These are phyloP conservation scores for Fusarium austroafricanum DNA, from an alignment of 2,329 filamentous ascomycete genomes.

Conservation along the genomic window DNA sequence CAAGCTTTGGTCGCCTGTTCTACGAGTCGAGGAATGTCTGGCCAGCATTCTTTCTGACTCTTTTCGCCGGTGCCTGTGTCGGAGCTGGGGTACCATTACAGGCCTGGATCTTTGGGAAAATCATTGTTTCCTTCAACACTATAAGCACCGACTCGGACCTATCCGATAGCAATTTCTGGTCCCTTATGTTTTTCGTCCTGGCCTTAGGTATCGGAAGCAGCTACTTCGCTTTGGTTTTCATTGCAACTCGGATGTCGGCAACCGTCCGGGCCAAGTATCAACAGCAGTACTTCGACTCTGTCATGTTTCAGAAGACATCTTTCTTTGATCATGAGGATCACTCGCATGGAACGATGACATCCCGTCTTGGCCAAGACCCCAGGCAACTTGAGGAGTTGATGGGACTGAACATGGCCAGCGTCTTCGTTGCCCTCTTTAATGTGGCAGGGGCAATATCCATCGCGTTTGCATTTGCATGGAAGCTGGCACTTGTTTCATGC, in stretches of 20 bases:
- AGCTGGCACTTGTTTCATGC: slow-evolving; percentile 74
- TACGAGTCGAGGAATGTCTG: slow-evolving; percentile 66
- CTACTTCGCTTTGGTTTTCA: slow-evolving; percentile 59
- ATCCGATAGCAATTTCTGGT: slow-evolving; percentile 68
- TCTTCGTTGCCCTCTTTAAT: slow-evolving; percentile 72
- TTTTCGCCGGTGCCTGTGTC: slow-evolving; percentile 59
- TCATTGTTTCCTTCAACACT: slow-evolving; percentile 63
- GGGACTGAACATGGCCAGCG: slow-evolving; percentile 72
- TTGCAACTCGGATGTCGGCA: slow-evolving; percentile 59
- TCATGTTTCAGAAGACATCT: slow-evolving; percentile 68
- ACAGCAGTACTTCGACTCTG: slow-evolving; percentile 69
- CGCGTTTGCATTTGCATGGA: slow-evolving; percentile 80
- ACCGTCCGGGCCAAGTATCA: slow-evolving; percentile 66
- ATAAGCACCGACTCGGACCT: slow-evolving; percentile 49
- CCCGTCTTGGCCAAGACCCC: slow-evolving; percentile 66
- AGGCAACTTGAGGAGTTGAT: slow-evolving; percentile 72
- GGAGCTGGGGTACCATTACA: slow-evolving; percentile 62
- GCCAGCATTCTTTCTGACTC: slow-evolving; percentile 61
- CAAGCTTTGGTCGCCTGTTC: slow-evolving; percentile 67
- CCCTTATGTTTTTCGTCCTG: slow-evolving; percentile 72
- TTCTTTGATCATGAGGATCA: slow-evolving; percentile 72
- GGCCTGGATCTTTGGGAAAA: slow-evolving; percentile 66
- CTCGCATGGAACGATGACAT: slow-evolving; percentile 69
- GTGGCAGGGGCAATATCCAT: slow-evolving; percentile 73
- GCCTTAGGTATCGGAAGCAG: slow-evolving; percentile 63